phyloP scores from a whole-genome alignment of 2,329 filamentous ascomycete species.

The Pseudophaeomoniella oleicola region DNA sequence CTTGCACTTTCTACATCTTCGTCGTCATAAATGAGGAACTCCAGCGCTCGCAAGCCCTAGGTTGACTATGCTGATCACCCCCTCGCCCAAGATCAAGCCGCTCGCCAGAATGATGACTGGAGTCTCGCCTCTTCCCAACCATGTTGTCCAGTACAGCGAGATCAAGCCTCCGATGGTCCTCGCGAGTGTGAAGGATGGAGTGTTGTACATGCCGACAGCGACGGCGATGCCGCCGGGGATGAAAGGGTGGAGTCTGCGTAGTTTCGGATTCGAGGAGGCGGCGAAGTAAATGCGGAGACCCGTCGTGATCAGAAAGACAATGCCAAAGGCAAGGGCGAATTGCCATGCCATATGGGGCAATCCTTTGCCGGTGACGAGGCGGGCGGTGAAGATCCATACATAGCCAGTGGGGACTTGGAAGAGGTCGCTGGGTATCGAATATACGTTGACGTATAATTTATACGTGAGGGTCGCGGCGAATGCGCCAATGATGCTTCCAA shows the following conservation, averaged over 20 bases:
- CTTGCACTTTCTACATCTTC: no score
- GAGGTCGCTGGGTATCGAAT: slow-evolving; percentile 71
- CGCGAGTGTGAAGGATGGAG: slow-evolving; percentile 86
- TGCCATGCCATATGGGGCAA: slow-evolving; percentile 70
- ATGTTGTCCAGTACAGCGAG: slow-evolving; percentile 62
- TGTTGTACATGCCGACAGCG: slow-evolving; percentile 96
- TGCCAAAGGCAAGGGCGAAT: slow-evolving; percentile 61
- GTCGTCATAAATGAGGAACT: slow-evolving; percentile 62
- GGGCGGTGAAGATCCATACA: slow-evolving; percentile 94
- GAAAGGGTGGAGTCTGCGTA: slow-evolving; percentile 27
- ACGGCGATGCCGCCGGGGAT: slow-evolving; percentile 92
- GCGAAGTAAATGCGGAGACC: slow-evolving; percentile 43
- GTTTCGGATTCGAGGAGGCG: neutral
- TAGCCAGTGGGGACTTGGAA: slow-evolving; percentile 92
- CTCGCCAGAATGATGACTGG: slow-evolving; percentile 78
- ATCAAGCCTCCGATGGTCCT: slow-evolving; percentile 65
- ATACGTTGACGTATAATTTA: slow-evolving; percentile 77
- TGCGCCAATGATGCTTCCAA: slow-evolving; percentile 75
- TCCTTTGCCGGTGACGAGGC: slow-evolving; percentile 81
- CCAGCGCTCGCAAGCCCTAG: slow-evolving; percentile 61
- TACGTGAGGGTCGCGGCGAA: slow-evolving; percentile 79
- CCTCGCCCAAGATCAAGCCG: slow-evolving; percentile 84
- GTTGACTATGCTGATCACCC: slow-evolving; percentile 83
- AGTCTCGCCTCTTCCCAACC: slow-evolving; percentile 33
- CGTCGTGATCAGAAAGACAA: slow-evolving; percentile 60